Conservation (phyloP, 1,284 basidiomycete genomes). For the Rhodotorula sp. region DNA sequence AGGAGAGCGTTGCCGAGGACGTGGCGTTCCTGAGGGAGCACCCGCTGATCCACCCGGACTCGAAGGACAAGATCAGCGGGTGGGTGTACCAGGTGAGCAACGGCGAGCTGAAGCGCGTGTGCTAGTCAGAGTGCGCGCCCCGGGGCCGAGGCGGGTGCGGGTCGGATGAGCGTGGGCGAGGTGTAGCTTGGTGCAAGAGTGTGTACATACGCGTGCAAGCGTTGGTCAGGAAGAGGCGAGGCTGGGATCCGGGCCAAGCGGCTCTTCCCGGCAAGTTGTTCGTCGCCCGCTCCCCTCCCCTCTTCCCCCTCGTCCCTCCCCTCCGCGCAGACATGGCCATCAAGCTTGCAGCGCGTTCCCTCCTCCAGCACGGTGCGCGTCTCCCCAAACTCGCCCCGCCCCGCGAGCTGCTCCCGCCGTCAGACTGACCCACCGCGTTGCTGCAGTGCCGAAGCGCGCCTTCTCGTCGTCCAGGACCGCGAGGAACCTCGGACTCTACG, state of each 20-base stretch:
- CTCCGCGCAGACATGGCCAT: constrained; percentile 17
- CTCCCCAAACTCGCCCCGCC: not conserved
- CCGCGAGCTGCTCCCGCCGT: not conserved
- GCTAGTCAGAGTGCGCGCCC: not conserved
- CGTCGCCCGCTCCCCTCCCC: too few species aligned
- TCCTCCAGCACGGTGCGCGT: constrained; percentile 17
- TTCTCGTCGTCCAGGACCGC: constrained; percentile 24
- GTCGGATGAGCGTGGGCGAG: too few species aligned
- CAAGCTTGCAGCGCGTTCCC: constrained; percentile 22
- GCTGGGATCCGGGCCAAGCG: too few species aligned
- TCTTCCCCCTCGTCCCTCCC: not conserved
- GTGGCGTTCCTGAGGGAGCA: constrained; percentile 18
- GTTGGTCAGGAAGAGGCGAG: too few species aligned
- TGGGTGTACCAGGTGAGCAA: constrained; percentile 18
- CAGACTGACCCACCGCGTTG: not conserved
- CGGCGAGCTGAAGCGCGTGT: constrained; percentile 13
- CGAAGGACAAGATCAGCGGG: constrained; percentile 12
- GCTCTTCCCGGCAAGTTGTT: too few species aligned
- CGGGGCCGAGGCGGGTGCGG: not conserved
- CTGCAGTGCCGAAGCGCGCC: constrained; percentile 26
- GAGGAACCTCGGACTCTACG: constrained; percentile 31
- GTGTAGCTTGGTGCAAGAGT: too few species aligned
- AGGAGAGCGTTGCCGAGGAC: constrained; percentile 14
- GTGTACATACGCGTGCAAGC: too few species aligned
- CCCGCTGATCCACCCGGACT: constrained; percentile 20